Evolutionary conservation across 768 basidiomycete genomes (phyloP).

Genomic region (Boletellus emodensis): DNA sequence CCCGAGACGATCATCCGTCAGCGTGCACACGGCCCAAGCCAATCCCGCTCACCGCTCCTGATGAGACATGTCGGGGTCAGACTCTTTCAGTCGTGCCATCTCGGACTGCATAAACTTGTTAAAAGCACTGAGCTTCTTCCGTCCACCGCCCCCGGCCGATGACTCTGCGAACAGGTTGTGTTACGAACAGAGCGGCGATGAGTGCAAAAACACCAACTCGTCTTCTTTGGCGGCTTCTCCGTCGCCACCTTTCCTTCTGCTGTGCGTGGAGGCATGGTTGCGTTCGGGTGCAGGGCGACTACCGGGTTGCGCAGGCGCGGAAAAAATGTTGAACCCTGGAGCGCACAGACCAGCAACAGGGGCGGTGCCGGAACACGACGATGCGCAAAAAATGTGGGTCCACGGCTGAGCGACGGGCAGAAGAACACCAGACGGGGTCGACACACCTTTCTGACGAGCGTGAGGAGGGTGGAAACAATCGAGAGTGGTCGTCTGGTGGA

Average conservation of each 20-base stretch:
- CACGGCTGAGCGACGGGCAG: slow-evolving; percentile 8
- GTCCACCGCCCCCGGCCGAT: slow-evolving; percentile 44
- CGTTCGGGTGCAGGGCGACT: slow-evolving; percentile 9
- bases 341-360: slow-evolving; percentile 31
- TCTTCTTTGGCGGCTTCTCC: slow-evolving; percentile 53
- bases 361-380: slow-evolving; percentile 17
- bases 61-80: slow-evolving; percentile 67
- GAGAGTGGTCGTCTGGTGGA: slow-evolving; percentile 35
- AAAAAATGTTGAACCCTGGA: slow-evolving; percentile 18
- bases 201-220: slow-evolving; percentile 37
- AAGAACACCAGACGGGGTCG: background rate
- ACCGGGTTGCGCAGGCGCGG: slow-evolving; percentile 8
- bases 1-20: slow-evolving; percentile 3
- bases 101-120: slow-evolving; percentile 81
- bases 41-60: slow-evolving; percentile 55
- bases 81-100: slow-evolving; percentile 74
- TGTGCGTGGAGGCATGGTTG: slow-evolving; percentile 43
- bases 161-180: slow-evolving; percentile 42
- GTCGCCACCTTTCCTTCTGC: slow-evolving; percentile 35
- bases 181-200: slow-evolving; percentile 16
- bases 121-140: slow-evolving; percentile 65
- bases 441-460: slow-evolving; percentile 13
- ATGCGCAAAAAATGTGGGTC: slow-evolving; percentile 1
- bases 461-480: slow-evolving; percentile 10
- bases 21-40: background rate